Base-by-base conservation (phyloP, 768 basidiomycete genomes). In the Termitomyces sp. region DNA sequence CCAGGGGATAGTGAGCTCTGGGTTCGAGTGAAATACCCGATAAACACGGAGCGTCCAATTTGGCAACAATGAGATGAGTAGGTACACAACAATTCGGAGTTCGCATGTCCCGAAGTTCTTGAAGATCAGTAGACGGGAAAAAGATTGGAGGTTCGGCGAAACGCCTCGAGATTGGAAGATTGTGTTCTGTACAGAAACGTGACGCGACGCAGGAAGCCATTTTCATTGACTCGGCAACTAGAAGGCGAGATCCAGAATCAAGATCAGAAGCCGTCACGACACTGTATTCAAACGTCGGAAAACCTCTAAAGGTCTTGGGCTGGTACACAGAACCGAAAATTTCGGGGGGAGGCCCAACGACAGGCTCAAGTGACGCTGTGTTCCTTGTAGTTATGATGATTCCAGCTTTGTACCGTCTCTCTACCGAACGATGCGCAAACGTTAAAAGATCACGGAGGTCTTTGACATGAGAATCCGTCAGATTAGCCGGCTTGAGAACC, bases 221-320 rank as follows among this genome's bases (percentile, higher is more conserved):
- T 64, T 93, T 88, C 87, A 94, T 94, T 62, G 78, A 75, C 68
- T 97, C 93, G 0, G 85, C 74, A 11, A 99, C 83, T 51, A 92
- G 63, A 45, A 66, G 61, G 41, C 80, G 78, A 17, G 87, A 60
- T 24, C 84, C 82, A 1, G 41, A 35, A 17, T 73, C 73, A 3
- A 51, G 3, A 15, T 60, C 59, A 8, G 61, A 60, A 17, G 58
- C 45, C 2, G 63, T 53, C 0, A 41, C 55, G 2, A 88, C 78
- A 1, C 56, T 58, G 64, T 87, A 90, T 5, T 59, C 62, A 19
- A 80, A 66, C 19, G 68, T 60, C 9, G 76, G 89, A 68, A 81
- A 86, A 22, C 78, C 89, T 58, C 61, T 68, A 62, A 66, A 74
- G 64, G 62, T 66, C 70, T 51, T 69, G 47, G 68, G 69, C 51